A percentile compares a stretch with the other conserved stretches of the same genome.
phyloP scores from a whole-genome alignment of 2,329 filamentous ascomycete genomes.

The Ascochyta koolunga region DNA sequence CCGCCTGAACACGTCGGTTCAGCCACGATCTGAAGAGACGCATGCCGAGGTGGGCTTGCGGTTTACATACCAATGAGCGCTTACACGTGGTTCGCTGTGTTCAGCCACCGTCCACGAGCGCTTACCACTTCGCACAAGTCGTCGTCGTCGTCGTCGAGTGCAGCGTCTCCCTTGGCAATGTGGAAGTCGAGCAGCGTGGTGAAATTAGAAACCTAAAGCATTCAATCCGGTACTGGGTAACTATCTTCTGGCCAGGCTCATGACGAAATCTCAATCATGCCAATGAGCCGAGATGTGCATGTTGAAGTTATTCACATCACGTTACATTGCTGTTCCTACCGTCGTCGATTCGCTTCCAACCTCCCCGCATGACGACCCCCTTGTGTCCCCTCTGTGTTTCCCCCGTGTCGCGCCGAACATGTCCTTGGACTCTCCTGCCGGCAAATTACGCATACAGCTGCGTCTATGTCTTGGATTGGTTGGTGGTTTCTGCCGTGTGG shows the following conservation, averaged over 20 bases:
- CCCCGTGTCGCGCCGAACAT: not conserved
- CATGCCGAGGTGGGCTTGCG: not conserved
- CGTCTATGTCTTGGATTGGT: not conserved
- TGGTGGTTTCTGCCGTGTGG: not conserved
- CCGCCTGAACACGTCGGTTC: not conserved
- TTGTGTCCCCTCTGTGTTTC: not conserved
- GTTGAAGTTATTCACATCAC: not conserved
- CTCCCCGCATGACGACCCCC: not conserved
- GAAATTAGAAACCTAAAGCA: no score
- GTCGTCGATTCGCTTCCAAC: not conserved
- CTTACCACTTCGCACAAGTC: not conserved
- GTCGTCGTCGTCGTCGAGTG: not conserved
- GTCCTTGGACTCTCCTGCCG: not conserved
- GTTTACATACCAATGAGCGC: not conserved
- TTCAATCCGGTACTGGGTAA: not conserved
- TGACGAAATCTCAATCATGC: not conserved
- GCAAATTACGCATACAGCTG: not conserved
- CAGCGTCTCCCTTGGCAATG: not conserved
- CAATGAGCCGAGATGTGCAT: not conserved
- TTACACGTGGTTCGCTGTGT: not conserved
- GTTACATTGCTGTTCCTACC: no score
- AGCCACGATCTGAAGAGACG: not conserved
- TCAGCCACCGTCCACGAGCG: not conserved
- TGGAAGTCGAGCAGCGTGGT: no score
- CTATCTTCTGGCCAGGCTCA: not conserved